Conservation (phyloP, 106 monocot genomes). For the Chionographis japonica region DNA sequence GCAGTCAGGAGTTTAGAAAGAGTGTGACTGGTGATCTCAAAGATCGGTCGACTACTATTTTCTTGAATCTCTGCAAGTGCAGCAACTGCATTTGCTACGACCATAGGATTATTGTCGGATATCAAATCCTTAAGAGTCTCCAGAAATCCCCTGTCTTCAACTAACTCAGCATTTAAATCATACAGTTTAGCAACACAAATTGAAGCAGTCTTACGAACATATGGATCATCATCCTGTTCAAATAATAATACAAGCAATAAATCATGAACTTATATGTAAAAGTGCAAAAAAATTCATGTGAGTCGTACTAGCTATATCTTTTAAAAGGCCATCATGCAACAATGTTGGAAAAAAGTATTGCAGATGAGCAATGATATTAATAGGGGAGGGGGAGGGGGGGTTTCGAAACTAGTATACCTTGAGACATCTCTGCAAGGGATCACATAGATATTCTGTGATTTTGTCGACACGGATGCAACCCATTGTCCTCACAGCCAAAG, state of each 20-base stretch:
- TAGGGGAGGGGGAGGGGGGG: background rate
- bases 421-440: constrained; percentile 98
- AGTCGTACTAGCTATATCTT: too few relatives aligned
- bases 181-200: constrained; percentile 97
- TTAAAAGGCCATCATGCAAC: too few relatives aligned
- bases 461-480: constrained; percentile 99
- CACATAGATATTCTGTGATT: constrained; percentile 97
- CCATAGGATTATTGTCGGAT: constrained; percentile 99
- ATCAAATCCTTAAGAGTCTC: constrained; percentile 95
- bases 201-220: constrained; percentile 95
- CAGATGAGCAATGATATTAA: too few relatives aligned
- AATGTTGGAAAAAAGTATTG: too few relatives aligned
- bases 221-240: constrained; percentile 95
- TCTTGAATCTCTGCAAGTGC: constrained; percentile 99
- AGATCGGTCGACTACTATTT: constrained; percentile 66
- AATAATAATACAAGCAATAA: constrained; percentile 13
- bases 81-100: constrained; percentile 98
- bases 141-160: constrained; percentile 93
- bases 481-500: constrained; percentile 98
- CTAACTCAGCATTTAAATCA: constrained; percentile 97
- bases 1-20: constrained; percentile 95
- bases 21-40: constrained; percentile 92
- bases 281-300: background rate
- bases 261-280: background rate
- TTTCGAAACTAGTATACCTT: constrained; percentile 46